Conservation (phyloP, 2,329 filamentous ascomycete genomes). For the Xylariaceae sp. region DNA sequence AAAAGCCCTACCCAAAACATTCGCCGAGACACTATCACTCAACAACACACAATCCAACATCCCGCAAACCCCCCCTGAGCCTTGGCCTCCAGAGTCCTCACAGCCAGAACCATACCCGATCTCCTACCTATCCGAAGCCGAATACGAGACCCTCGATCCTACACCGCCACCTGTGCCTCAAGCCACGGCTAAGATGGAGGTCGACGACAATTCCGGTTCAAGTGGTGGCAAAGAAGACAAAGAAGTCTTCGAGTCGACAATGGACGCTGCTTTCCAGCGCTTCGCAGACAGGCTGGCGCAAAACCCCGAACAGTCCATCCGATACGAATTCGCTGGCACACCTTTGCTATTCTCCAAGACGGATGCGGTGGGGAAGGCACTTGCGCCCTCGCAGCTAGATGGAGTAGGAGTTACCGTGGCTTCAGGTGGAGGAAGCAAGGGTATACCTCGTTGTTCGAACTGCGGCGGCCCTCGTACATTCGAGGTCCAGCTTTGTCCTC, state of each 20-base stretch:
- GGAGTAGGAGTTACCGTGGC: conserved; percentile 36
- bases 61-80: conserved; percentile 59
- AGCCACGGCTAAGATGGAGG: conserved; percentile 57
- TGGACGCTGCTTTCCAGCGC: conserved; percentile 76
- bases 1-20: conserved; percentile 61
- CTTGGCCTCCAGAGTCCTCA: conserved; percentile 74
- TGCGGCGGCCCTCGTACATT: conserved; percentile 82
- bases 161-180: conserved; percentile 58
- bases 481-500: conserved; percentile 90
- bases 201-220: conserved; percentile 47
- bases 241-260: conserved; percentile 73
- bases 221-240: conserved; percentile 65
- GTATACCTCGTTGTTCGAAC: conserved; percentile 76
- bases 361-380: conserved; percentile 73
- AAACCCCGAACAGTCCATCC: conserved; percentile 82
- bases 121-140: conserved; percentile 84
- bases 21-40: conserved; percentile 78
- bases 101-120: conserved; percentile 76
- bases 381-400: conserved; percentile 47
- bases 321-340: conserved; percentile 76
- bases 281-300: conserved; percentile 80
- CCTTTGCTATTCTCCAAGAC: conserved; percentile 82
- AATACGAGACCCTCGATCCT: conserved; percentile 84
- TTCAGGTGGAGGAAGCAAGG: conserved; percentile 39
- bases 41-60: conserved; percentile 59